Percentiles rank a stretch among this genome's conserved stretches.
Conservation (phyloP, 2,329 filamentous ascomycete species). For the Grosmannia clavigera region DNA sequence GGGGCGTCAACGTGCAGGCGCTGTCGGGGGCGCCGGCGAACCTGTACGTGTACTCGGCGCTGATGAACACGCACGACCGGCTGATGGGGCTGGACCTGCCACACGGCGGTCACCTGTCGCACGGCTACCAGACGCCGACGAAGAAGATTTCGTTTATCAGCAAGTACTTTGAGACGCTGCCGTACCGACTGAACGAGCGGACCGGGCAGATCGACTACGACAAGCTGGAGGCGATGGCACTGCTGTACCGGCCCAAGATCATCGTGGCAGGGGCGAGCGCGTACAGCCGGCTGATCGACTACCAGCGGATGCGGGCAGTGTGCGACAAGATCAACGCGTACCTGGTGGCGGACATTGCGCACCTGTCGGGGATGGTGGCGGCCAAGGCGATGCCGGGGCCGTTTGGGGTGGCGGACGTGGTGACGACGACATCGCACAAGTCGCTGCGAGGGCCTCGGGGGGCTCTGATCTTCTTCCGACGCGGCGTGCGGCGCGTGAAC, state of each 20-base stretch:
- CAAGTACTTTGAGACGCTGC: slow-evolving; percentile 97
- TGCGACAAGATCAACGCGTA: slow-evolving; percentile 88
- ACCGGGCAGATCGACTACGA: slow-evolving; percentile 95
- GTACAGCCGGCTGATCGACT: slow-evolving; percentile 93
- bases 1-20: slow-evolving; percentile 94
- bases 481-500: slow-evolving; percentile 73
- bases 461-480: slow-evolving; percentile 97
- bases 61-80: slow-evolving; percentile 85
- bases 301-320: slow-evolving; percentile 80
- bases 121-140: slow-evolving; percentile 91
- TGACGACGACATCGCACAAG: slow-evolving; percentile 98
- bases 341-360: slow-evolving; percentile 90
- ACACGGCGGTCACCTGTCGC: slow-evolving; percentile 89
- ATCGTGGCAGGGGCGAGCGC: slow-evolving; percentile 91
- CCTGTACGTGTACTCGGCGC: slow-evolving; percentile 86
- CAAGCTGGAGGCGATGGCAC: slow-evolving; percentile 74
- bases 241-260: slow-evolving; percentile 87
- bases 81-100: slow-evolving; percentile 96
- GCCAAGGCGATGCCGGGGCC: slow-evolving; percentile 84
- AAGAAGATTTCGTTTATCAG: slow-evolving; percentile 97
- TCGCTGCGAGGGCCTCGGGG: slow-evolving; percentile 88
- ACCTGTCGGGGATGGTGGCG: slow-evolving; percentile 89
- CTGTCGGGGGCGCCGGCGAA: slow-evolving; percentile 67
- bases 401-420: slow-evolving; percentile 82
- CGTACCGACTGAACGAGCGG: slow-evolving; percentile 80